Evolutionary conservation across 208 protist species (phyloP).

Genomic region (Leishmania aethiopica): DNA sequence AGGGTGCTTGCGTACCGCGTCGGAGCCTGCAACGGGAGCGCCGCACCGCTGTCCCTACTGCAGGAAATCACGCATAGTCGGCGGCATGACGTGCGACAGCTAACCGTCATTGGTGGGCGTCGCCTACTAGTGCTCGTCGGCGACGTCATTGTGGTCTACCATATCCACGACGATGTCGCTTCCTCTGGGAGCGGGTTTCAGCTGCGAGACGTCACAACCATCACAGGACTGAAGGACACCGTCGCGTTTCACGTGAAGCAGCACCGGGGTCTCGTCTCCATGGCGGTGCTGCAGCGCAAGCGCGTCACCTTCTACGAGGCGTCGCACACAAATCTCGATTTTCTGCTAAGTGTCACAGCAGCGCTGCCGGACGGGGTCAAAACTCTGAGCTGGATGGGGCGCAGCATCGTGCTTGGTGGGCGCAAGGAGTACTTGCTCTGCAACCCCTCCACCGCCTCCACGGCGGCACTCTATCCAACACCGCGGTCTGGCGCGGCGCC

Average conservation of each 20-base stretch:
- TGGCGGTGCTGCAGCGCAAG: constrained; percentile 63
- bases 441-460: constrained; percentile 23
- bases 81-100: constrained; percentile 38
- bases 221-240: constrained; percentile 43
- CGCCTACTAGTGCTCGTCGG: constrained; percentile 36
- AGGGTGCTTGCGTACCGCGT: constrained; percentile 55
- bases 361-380: constrained; percentile 52
- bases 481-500: constrained; percentile 41
- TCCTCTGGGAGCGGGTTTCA: not conserved
- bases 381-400: constrained; percentile 55
- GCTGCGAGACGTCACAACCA: constrained; percentile 17
- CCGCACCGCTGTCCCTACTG: constrained; percentile 15
- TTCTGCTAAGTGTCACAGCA: constrained; percentile 36
- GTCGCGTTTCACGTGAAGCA: constrained; percentile 49
- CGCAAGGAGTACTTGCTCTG: constrained; percentile 52
- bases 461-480: constrained; percentile 27
- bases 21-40: not conserved
- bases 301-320: constrained; percentile 62
- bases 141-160: constrained; percentile 25
- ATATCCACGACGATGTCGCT: constrained; percentile 5
- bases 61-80: constrained; percentile 17
- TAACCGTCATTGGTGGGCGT: constrained; percentile 39
- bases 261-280: constrained; percentile 38
- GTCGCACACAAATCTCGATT: constrained; percentile 22
- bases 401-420: constrained; percentile 56